Conservation (phyloP, 108 stramenopile genomes). For the Nitzschia palea region DNA sequence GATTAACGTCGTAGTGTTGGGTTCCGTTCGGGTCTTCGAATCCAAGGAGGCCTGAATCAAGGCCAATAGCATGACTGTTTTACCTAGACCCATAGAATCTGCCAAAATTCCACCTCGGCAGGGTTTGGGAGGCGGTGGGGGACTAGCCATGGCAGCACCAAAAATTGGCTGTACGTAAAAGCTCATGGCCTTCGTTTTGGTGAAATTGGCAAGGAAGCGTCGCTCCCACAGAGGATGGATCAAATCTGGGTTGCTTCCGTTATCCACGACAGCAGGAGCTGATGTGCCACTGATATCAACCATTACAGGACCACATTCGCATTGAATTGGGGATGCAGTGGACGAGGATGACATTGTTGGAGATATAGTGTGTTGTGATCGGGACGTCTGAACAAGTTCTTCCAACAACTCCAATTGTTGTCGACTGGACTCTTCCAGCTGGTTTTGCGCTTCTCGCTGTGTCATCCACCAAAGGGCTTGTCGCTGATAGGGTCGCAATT, state of each 20-base stretch:
- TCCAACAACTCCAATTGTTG: conserved; percentile 39
- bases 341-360: not conserved
- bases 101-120: conserved; percentile 81
- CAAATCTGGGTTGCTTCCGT: conserved; percentile 1
- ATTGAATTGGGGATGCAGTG: conserved; percentile 24
- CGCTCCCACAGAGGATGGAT: conserved; percentile 79
- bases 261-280: conserved; percentile 13
- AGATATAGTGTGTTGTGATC: not conserved
- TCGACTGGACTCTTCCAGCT: conserved; percentile 8
- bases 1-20: conserved; percentile 63
- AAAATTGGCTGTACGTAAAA: conserved; percentile 83
- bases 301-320: conserved; percentile 79
- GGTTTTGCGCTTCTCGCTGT: conserved; percentile 50
- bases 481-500: conserved; percentile 72
- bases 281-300: conserved; percentile 31
- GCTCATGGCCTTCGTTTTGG: conserved; percentile 34
- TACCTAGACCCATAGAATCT: conserved; percentile 78
- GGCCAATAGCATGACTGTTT: conserved; percentile 77
- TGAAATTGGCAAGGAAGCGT: conserved; percentile 41
- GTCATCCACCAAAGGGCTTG: conserved; percentile 84
- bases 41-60: conserved; percentile 40
- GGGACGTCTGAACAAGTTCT: conserved; percentile 20
- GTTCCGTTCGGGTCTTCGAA: conserved; percentile 18
- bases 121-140: conserved; percentile 68
- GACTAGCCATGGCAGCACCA: conserved; percentile 47